Percentiles rank a stretch among this genome's conserved stretches.
Evolutionary conservation across 169 alveolate genomes (phyloP).

Genomic region (Fabrea salina): DNA sequence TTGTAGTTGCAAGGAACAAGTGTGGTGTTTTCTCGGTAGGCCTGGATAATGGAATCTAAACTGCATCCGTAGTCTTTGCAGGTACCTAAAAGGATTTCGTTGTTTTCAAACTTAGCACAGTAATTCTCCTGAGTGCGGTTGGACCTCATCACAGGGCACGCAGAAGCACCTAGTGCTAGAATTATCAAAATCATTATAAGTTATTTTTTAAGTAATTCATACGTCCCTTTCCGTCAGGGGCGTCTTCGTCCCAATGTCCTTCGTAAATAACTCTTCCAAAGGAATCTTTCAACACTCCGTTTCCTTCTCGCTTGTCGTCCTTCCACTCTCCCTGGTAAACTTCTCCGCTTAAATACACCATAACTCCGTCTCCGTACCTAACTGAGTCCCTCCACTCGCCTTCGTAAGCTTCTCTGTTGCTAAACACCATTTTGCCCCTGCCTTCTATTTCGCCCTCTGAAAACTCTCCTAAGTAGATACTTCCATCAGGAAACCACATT

Average conservation of each 20-base stretch:
- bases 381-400: constrained; percentile 47
- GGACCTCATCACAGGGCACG: no score
- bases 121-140: no score
- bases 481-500: constrained; percentile 85
- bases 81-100: no score
- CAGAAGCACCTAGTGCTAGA: no score
- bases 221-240: background rate
- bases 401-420: constrained; percentile 60
- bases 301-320: background rate
- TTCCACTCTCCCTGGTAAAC: constrained; percentile 14
- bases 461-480: constrained; percentile 77
- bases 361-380: background rate
- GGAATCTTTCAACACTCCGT: background rate
- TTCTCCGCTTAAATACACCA: background rate
- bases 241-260: background rate
- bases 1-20: no score
- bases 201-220: background rate
- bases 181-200: no score
- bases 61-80: no score
- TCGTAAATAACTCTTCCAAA: background rate
- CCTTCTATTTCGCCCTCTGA: constrained; percentile 78
- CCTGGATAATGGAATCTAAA: no score
- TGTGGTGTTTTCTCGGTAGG: no score
- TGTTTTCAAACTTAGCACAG: no score
- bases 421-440: constrained; percentile 44